Base-by-base conservation (phyloP, 495 filamentous ascomycete genomes). In the Hypoxylon lienhwacheense region DNA sequence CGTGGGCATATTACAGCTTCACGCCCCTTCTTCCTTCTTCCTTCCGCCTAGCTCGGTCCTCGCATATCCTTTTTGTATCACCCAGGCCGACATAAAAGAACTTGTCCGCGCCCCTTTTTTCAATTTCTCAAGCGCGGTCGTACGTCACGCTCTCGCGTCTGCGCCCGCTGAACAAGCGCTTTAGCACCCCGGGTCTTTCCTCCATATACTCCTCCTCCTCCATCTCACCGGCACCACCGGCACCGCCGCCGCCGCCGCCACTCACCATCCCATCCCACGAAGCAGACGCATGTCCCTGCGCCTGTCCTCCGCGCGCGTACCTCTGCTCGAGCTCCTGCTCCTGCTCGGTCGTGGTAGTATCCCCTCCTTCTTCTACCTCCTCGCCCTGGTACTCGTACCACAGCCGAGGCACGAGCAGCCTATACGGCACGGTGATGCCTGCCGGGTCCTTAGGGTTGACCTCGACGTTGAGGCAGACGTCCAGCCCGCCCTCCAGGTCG, bases 361-460 rank as follows among this genome's bases (percentile, higher is more conserved):
- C 49, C 24, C 29, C 32, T 24, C 41, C 39, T 8, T 12, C 8
- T 29, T 7, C 20, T 14, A 19, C 8, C 19, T 65, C 66, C 43
- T 73, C 66, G 16, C 60, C 63, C 20, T 77, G 65, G 44, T 74
- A 68, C 21, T 78, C 73, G 46, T 81, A 82, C 71, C 73, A 80
- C 19, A 98, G 73, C 45, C 81, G 81, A 5, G 93, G 93, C 7
- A 98, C 85, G 0, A 97, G 79, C 17, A 97, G 68, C 15, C 91
- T 78, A 66, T 98, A 98, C 22, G 90, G 87, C 34, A 82, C 80
- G 2, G 93, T 98, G 58, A 86, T 87, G n/a, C 93, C 95, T 0
- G 85, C 80, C 0, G 95, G 93, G 61, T 97, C 89, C 49, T 81
- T 80, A 20, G 86, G 82, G 58, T 83, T 88, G 56, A 97, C 81